Conservation (phyloP, 2,329 filamentous ascomycete genomes). For the Pseudogymnoascus destructans region DNA sequence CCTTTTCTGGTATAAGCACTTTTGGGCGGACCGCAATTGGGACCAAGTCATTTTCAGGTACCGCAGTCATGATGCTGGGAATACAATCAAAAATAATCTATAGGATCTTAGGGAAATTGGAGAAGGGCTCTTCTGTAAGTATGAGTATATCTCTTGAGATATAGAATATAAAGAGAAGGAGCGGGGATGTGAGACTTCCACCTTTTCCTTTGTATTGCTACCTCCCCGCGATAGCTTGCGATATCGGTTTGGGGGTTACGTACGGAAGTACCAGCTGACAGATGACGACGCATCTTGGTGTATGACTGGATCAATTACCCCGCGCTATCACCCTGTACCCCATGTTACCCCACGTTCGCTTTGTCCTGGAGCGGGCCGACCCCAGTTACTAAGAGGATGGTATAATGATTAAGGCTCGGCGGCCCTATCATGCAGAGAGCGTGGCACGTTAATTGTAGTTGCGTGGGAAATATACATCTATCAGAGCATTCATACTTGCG, state of each 20-base stretch:
- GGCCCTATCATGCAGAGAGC: background rate
- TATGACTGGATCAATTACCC: constrained; percentile 6
- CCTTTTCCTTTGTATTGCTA: background rate
- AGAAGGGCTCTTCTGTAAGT: background rate
- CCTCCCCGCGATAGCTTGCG: background rate
- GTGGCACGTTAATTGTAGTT: background rate
- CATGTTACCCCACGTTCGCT: constrained; percentile 3
- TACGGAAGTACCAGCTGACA: constrained; percentile 7
- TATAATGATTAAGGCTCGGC: constrained; percentile 1
- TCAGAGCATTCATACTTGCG: background rate
- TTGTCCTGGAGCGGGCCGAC: background rate
- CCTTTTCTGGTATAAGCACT: constrained; percentile 66
- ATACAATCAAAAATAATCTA: background rate
- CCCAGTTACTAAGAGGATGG: constrained; percentile 5
- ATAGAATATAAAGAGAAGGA: background rate
- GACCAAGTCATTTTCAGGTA: background rate
- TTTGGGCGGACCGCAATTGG: constrained; percentile 15
- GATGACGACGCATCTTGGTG: constrained; percentile 7
- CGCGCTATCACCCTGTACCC: background rate
- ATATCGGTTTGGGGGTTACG: constrained; percentile 8
- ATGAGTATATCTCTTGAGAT: background rate
- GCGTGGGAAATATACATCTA: background rate
- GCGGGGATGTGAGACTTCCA: background rate
- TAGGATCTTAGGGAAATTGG: background rate
- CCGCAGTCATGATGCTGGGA: background rate